Percentiles rank a stretch among this genome's conserved stretches.
Evolutionary conservation across 1,284 basidiomycete genomes (phyloP).

Genomic region (Ustilago vetiveriae): DNA sequence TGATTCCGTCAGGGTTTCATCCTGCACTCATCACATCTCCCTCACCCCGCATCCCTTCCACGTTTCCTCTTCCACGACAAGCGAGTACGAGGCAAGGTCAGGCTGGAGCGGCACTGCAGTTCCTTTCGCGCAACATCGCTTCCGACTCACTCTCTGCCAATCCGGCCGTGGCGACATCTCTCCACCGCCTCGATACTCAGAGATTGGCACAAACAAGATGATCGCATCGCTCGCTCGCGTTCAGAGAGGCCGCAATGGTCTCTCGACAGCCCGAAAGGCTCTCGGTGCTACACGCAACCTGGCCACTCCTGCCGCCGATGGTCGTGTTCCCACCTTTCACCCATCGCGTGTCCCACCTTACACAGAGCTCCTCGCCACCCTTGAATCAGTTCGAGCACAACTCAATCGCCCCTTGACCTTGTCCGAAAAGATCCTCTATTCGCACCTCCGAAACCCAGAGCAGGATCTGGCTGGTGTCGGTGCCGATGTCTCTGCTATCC

Average conservation of each 20-base stretch:
- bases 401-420: conserved; percentile 87
- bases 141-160: too few relatives aligned
- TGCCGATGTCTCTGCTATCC: conserved; percentile 70
- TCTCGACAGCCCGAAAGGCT: conserved; percentile 39
- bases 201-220: conserved; percentile 12
- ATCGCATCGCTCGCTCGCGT: conserved; percentile 44
- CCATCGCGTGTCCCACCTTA: conserved; percentile 78
- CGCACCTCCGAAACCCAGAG: conserved; percentile 84
- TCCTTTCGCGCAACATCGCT: neutral
- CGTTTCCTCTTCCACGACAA: neutral
- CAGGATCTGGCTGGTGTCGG: conserved; percentile 75
- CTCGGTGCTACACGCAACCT: conserved; percentile 28
- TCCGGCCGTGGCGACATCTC: too few relatives aligned
- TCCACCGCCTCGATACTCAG: too few relatives aligned
- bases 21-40: too few relatives aligned
- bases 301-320: conserved; percentile 40
- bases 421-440: conserved; percentile 97
- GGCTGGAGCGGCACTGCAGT: neutral
- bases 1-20: too few relatives aligned
- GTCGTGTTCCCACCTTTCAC: conserved; percentile 54
- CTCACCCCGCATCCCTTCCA: too few relatives aligned
- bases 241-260: conserved; percentile 32
- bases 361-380: conserved; percentile 77
- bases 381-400: conserved; percentile 77
- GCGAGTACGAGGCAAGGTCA: neutral